These are phyloP conservation scores for Blyttiomyces sp. DNA, from an alignment of 371 early-diverging fungal species.

Conservation along the genomic window DNA sequence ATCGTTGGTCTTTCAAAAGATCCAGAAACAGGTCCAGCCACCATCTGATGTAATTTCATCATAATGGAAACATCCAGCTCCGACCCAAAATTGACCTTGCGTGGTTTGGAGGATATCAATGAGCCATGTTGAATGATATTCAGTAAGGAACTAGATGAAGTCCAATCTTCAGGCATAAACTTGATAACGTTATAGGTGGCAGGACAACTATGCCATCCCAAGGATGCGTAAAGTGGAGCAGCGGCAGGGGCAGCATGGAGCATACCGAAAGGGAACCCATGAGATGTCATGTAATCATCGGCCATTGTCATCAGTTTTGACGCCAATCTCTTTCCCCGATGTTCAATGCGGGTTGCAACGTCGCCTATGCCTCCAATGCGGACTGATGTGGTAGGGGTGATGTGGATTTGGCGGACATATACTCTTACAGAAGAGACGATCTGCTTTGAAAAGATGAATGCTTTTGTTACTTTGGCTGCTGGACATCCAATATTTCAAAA, in stretches of 20 bases:
- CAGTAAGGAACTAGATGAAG: too few species aligned
- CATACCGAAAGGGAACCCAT: constrained; percentile 12
- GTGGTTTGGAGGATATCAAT: background rate
- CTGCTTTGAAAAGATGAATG: too few species aligned
- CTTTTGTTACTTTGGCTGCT: too few species aligned
- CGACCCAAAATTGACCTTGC: background rate
- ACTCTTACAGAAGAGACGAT: constrained; percentile 24
- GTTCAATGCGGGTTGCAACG: constrained; percentile 21
- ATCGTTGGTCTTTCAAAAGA: constrained; percentile 12
- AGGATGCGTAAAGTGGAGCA: constrained; percentile 19
- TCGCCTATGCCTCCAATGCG: constrained; percentile 24
- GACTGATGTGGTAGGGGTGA: background rate
- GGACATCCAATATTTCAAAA: too few species aligned
- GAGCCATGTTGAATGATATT: background rate
- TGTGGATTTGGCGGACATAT: constrained; percentile 17
- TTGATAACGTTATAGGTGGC: background rate
- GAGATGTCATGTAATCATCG: constrained; percentile 16
- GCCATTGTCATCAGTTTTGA: constrained; percentile 20
- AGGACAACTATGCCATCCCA: constrained; percentile 17
- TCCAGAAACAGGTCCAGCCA: constrained; percentile 12
- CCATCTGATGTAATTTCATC: background rate
- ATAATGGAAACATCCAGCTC: background rate
- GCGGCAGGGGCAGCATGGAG: constrained; percentile 27
- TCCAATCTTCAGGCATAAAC: background rate
- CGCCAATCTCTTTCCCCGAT: constrained; percentile 25